phyloP scores from a whole-genome alignment of 208 protist species.

The Leishmania tropica region DNA sequence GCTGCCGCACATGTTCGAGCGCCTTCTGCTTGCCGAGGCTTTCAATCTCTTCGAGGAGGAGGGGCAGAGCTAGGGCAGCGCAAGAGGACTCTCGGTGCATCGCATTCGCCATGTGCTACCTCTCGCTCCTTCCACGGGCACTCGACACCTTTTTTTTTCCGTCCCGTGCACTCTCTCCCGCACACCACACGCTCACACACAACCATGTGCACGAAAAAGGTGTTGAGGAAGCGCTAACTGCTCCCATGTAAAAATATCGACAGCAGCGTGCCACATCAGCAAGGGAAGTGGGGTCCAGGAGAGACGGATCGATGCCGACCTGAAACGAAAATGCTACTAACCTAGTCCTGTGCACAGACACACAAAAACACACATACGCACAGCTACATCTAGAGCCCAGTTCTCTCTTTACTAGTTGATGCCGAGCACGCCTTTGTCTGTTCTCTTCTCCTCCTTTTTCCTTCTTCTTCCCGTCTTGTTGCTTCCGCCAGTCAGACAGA shows the following conservation, averaged over 20 bases:
- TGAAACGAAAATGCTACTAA: too few species aligned
- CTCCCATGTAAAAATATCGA: not conserved
- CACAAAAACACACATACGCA: not conserved
- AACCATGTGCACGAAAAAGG: not conserved
- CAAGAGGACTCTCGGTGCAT: too few species aligned
- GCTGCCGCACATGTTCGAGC: slow-evolving; percentile 71
- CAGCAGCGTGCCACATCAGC: not conserved
- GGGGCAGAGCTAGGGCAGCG: not conserved
- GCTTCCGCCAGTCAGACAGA: not conserved
- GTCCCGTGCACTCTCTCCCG: not conserved
- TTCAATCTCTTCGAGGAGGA: slow-evolving; percentile 76
- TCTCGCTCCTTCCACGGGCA: not conserved
- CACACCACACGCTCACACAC: not conserved
- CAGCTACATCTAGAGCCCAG: not conserved
- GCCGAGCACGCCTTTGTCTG: not conserved
- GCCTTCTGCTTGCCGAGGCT: slow-evolving; percentile 64
- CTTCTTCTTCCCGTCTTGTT: not conserved
- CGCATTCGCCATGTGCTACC: not conserved
- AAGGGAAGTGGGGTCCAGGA: not conserved
- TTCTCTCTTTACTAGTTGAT: not conserved
- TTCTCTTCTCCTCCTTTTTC: not conserved
- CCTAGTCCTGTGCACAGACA: not conserved
- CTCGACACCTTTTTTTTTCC: not conserved
- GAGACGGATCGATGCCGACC: too few species aligned
- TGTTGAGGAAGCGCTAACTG: not conserved